Percentiles rank a stretch among this genome's conserved stretches.
Conservation (phyloP, 2,329 filamentous ascomycete species). For the Fusarium torulosum region DNA sequence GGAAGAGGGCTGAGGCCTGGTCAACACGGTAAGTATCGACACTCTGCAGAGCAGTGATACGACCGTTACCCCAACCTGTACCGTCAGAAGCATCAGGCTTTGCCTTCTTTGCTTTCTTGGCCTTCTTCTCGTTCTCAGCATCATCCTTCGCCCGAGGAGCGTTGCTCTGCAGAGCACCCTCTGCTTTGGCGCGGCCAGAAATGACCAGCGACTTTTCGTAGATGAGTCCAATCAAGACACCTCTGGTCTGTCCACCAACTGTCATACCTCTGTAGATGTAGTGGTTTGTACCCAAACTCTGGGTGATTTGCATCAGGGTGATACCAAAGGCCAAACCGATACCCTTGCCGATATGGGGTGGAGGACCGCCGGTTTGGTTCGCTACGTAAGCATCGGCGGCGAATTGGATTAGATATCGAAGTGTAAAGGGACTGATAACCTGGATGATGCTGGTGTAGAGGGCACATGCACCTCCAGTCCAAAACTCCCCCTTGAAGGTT, state of each 20-base stretch:
- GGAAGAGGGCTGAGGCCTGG: constrained; percentile 88
- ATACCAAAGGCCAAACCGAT: constrained; percentile 88
- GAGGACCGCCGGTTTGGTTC: constrained; percentile 59
- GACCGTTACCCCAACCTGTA: constrained; percentile 90
- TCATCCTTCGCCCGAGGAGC: constrained; percentile 60
- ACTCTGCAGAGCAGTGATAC: constrained; percentile 93
- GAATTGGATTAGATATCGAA: constrained; percentile 89
- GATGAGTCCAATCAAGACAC: constrained; percentile 84
- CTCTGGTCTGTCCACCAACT: constrained; percentile 85
- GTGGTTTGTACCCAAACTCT: constrained; percentile 86
- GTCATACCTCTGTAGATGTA: constrained; percentile 95
- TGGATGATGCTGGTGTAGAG: constrained; percentile 80
- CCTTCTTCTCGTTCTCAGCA: constrained; percentile 56
- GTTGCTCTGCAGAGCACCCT: constrained; percentile 64
- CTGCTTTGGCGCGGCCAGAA: constrained; percentile 88
- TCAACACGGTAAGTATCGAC: constrained; percentile 95
- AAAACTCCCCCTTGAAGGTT: constrained; percentile 86
- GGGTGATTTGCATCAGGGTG: constrained; percentile 84
- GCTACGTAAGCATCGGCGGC: constrained; percentile 83
- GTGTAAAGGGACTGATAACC: constrained; percentile 85
- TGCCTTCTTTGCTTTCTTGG: constrained; percentile 55
- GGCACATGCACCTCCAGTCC: constrained; percentile 83
- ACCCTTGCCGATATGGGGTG: constrained; percentile 79
- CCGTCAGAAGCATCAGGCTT: constrained; percentile 68
- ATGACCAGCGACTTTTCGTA: constrained; percentile 94